phyloP scores from a whole-genome alignment of 805 yeast species.

The Ogataea methylovora region DNA sequence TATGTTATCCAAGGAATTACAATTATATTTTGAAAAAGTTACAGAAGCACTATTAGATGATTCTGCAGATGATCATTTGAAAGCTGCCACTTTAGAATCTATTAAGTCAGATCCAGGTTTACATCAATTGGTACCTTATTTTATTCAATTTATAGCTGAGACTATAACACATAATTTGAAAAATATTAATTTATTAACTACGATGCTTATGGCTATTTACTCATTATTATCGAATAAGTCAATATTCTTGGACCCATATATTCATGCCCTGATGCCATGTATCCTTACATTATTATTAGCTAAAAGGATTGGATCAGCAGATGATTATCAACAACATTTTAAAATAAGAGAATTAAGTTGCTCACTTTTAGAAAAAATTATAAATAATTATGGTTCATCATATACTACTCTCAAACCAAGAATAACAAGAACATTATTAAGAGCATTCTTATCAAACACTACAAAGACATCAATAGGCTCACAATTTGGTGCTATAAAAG shows the following conservation, averaged over 20 bases:
- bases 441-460: conserved; percentile 72
- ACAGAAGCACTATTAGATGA: conserved; percentile 67
- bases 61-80: conserved; percentile 44
- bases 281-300: conserved; percentile 84
- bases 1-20: conserved; percentile 88
- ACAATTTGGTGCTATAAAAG: conserved; percentile 85
- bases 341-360: conserved; percentile 88
- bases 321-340: conserved; percentile 24
- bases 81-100: conserved; percentile 77
- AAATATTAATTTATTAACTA: conserved; percentile 59
- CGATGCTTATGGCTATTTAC: conserved; percentile 84
- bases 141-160: conserved; percentile 93
- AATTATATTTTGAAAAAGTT: conserved; percentile 86
- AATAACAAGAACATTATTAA: conserved; percentile 83
- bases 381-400: conserved; percentile 71
- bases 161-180: conserved; percentile 84
- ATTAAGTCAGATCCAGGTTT: conserved; percentile 89
- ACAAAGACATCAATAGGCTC: conserved; percentile 80
- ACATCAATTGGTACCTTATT: conserved; percentile 94
- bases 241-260: conserved; percentile 87
- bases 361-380: conserved; percentile 69
- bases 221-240: conserved; percentile 79
- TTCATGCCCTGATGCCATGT: conserved; percentile 96
- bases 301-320: conserved; percentile 61
- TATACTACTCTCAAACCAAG: conserved; percentile 89